These are phyloP conservation scores for rapeseed (Brassica napus) DNA, from an alignment of 345 rosid species.

Conservation along the genomic window Da-Ae NC_063437.1:19403001-19403500, in stretches of 20 bases:
- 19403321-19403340: neutral
- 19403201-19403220: too few relatives aligned
- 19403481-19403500: neutral
- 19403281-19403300: neutral
- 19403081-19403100: too few relatives aligned
- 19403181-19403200: too few relatives aligned
- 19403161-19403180: too few relatives aligned
- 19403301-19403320: neutral
- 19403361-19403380: neutral
- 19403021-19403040: too few relatives aligned
- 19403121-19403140: too few relatives aligned
- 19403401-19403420: neutral
- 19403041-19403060: too few relatives aligned
- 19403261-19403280: neutral
- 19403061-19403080: too few relatives aligned
- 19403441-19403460: slow-evolving; percentile 28
- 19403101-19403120: too few relatives aligned
- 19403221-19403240: too few relatives aligned
- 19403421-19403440: neutral
- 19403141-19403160: too few relatives aligned
- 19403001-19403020: too few relatives aligned
- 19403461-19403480: neutral
- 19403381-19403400: neutral
- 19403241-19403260: neutral
- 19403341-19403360: neutral